phyloP scores from a whole-genome alignment of 2,329 filamentous ascomycete species.

The Zymoseptoria tritici region DNA sequence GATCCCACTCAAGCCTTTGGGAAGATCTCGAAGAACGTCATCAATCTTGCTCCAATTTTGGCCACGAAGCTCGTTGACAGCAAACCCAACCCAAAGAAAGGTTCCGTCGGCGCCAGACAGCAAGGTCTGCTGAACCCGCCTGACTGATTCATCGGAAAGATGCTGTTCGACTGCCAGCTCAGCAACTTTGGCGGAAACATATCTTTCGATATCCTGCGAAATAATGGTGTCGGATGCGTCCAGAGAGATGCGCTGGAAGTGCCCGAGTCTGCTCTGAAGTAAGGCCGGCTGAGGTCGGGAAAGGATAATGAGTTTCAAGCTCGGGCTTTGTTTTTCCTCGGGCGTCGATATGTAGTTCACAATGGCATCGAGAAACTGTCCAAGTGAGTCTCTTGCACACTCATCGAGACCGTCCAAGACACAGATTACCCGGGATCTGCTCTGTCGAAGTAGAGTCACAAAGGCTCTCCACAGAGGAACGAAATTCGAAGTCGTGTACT shows the following conservation, averaged over 20 bases:
- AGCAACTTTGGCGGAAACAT: background rate
- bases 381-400: background rate
- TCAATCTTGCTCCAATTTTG: background rate
- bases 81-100: background rate
- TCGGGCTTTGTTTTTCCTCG: background rate
- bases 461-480: background rate
- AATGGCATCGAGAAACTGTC: background rate
- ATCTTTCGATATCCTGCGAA: background rate
- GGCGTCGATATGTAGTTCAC: background rate
- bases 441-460: background rate
- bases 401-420: background rate
- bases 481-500: background rate
- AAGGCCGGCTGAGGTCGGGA: background rate
- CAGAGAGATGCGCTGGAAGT: background rate
- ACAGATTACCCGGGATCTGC: background rate
- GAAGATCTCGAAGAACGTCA: background rate
- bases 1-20: background rate
- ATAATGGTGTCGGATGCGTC: background rate
- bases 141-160: background rate
- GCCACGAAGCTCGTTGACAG: background rate
- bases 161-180: background rate
- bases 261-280: background rate
- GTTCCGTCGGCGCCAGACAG: background rate
- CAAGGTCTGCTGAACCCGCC: background rate
- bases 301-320: background rate